These are phyloP conservation scores for Linnemannia hyalina DNA, from an alignment of 192 early-diverging fungal genomes.

Conservation along the genomic window DNA sequence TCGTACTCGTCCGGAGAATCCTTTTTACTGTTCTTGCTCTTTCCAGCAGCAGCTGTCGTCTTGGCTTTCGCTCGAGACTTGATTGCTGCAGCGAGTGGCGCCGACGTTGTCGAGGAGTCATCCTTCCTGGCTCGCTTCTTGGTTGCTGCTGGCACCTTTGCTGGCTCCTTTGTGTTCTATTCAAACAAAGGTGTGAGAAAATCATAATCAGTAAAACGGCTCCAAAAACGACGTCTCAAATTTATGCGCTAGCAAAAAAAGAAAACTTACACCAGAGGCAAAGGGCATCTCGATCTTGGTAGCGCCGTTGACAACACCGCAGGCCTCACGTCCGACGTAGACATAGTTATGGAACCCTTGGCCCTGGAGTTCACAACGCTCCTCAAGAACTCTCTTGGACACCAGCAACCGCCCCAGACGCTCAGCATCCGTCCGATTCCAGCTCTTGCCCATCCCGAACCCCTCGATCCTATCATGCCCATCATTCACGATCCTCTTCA, in stretches of 20 bases:
- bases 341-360: slow-evolving; percentile 77
- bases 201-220: neutral
- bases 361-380: slow-evolving; percentile 70
- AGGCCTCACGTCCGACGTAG: slow-evolving; percentile 62
- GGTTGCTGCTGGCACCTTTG: neutral
- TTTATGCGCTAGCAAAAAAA: neutral
- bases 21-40: slow-evolving; percentile 9
- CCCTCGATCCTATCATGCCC: slow-evolving; percentile 65
- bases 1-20: slow-evolving; percentile 5
- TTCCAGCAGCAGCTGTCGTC: slow-evolving; percentile 8
- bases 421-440: slow-evolving; percentile 72
- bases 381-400: slow-evolving; percentile 71
- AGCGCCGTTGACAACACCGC: slow-evolving; percentile 61
- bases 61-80: slow-evolving; percentile 20
- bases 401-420: slow-evolving; percentile 80
- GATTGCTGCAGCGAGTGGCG: neutral
- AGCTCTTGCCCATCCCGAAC: slow-evolving; percentile 69
- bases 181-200: neutral
- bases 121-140: slow-evolving; percentile 24
- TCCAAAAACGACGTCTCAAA: neutral
- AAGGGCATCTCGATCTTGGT: slow-evolving; percentile 61
- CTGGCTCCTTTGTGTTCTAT: neutral
- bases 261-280: slow-evolving; percentile 39
- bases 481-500: slow-evolving; percentile 62
- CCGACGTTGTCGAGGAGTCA: neutral